phyloP scores from a whole-genome alignment of 805 yeast species.

The Candida multigemmis region DNA sequence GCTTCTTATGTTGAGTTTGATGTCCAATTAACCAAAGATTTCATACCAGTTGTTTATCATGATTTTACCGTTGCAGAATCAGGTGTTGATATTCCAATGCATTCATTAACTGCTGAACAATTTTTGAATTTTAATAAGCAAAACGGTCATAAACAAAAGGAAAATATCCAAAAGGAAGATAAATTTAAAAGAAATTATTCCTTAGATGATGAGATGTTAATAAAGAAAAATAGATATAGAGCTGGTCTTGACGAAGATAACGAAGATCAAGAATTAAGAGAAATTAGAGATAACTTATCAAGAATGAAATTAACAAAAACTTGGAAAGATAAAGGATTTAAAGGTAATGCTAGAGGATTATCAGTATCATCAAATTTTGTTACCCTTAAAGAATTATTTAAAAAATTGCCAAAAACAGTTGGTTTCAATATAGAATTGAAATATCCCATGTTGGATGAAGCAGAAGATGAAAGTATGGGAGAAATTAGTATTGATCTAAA shows the following conservation, averaged over 20 bases:
- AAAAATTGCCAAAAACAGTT: slow-evolving; percentile 69
- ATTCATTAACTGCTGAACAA: slow-evolving; percentile 81
- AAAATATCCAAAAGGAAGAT: slow-evolving; percentile 5
- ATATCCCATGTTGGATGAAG: slow-evolving; percentile 93
- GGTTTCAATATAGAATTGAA: slow-evolving; percentile 94
- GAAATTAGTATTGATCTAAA: slow-evolving; percentile 77
- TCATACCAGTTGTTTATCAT: slow-evolving; percentile 87
- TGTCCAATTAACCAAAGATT: slow-evolving; percentile 89
- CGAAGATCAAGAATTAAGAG: slow-evolving; percentile 28
- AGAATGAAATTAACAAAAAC: slow-evolving; percentile 85
- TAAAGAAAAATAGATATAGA: slow-evolving; percentile 25
- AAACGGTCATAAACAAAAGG: slow-evolving; percentile 3
- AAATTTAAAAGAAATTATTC: slow-evolving; percentile 13
- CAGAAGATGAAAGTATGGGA: slow-evolving; percentile 82
- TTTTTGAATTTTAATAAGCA: slow-evolving; percentile 49
- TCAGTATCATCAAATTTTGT: slow-evolving; percentile 90
- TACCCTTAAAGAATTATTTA: slow-evolving; percentile 76
- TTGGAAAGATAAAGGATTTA: slow-evolving; percentile 76
- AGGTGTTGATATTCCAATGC: slow-evolving; percentile 96
- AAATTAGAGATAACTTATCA: slow-evolving; percentile 29
- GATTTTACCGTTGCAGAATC: slow-evolving; percentile 92
- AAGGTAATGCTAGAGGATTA: slow-evolving; percentile 86
- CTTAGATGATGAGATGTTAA: slow-evolving; percentile 26
- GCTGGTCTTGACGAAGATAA: slow-evolving; percentile 5
- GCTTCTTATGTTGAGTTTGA: slow-evolving; percentile 96